Base-by-base conservation (phyloP, 306 rosid genomes). In the Hippophae tibetana region DNA sequence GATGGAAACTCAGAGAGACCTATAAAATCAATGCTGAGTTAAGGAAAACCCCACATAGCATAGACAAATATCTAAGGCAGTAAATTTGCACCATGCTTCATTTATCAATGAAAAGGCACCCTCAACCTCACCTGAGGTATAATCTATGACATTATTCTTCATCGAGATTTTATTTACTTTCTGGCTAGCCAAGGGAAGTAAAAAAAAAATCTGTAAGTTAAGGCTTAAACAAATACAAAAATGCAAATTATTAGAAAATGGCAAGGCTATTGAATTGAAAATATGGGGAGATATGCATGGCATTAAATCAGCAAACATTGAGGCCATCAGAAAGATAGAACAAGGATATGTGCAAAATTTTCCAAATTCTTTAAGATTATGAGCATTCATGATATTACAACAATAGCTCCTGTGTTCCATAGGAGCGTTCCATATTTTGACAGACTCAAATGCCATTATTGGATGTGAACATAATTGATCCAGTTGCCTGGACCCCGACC, bases 121-220 rank as follows among this genome's bases (percentile, higher is more conserved):
- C 82, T 71, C 68, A 70, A 65, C 61, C 46, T 25, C 72, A 53
- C 75, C 78, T 11, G 83, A 60, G 47, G 57, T 42, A 52, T 79
- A 69, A 69, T 76, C 76, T 69, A 74, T 63, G 5, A 58, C 65
- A 71, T 59, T 72, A 60, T 80, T 76, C 60, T 84, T 89, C 97
- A 83, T 86, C 56, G 49, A n/a, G 44, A 64, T 54, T 18, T 18
- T 53, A 52, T 57, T 61, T 68, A 67, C 66, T 74, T 61, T 69
- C 89, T 31, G 81, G 74, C 57, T 43, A 38, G 51, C 49, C 18
- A 31, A 43, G 26, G 62, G 13, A 64, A 54, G 60, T 38, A 41
- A 72, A 54, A 58, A 45, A 52, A 0, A 31, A 31, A 31, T 31
- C 5, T 31, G 38, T 31, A 31, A 31, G 4, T 31, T 31, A 5